Evolutionary conservation across 208 protist species (phyloP), one percentile per base, ranked within the genome.

Genomic region (Strigomonas galati): DNA sequence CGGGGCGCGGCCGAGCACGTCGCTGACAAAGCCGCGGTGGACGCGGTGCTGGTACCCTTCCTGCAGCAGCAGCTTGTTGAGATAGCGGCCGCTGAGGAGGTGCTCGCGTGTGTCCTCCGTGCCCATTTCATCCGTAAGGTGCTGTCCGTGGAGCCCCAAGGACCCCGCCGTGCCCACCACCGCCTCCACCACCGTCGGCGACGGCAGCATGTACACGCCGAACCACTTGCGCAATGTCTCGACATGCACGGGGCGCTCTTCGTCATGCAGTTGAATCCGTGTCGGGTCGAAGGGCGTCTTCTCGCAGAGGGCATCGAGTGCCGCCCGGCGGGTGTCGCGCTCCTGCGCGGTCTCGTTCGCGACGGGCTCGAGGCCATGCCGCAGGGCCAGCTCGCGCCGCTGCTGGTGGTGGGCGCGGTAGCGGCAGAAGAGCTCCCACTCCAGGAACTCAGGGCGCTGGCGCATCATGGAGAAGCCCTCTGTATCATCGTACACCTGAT

Each of bases 361-460:
- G 30, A 85, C 72, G n/a, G 91, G 91, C 69, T 96, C 87, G n/a
- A 96, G 67, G 0, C 88, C 88, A 56, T 94, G 84, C 23, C 78
- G 70, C 17, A 94, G 75, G 30, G 91, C 91, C 43, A 96, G 61
- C 28, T 81, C 79, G 26, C 91, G 83, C 21, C 91, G 86, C 70
- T 96, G 91, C 66, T 93, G 71, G 72, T 93, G 83, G 71, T 96
- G 91, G 12, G 86, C 87, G 49, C 91, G 85, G 66, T 96, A 94
- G 49, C 91, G 85, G 23, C 79, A 85, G 65, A 96, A 96, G 32
- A 96, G 81, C 72, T 94, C 91, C 88, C 87, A 96, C 77, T 96
- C 87, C 19, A 93, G 74, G 63, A 85, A 82, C 43, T 93, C 87
- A 0, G 87, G 91, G 0, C 88, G 76, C 68, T 91, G 85, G 69